Evolutionary conservation across 1,139 yeast genomes (phyloP), one percentile per base, ranked within the genome.

Genomic region (Pichia kudriavzevii): DNA sequence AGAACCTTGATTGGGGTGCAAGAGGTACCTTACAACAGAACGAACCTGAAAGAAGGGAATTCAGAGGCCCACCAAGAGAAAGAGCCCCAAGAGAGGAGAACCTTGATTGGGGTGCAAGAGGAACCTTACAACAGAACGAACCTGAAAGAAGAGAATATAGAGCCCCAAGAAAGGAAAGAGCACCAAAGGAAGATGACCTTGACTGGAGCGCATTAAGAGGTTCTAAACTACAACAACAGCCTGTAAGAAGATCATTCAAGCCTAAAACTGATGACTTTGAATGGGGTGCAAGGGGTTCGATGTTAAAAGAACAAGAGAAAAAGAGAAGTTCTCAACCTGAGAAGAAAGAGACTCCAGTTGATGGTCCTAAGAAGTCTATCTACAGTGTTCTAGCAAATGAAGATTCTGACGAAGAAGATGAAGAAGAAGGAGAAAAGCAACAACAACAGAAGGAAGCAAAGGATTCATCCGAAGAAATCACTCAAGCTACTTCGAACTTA

Each of bases 381-480:
- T 85, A 69, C 55, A 72, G 77, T 43, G 84, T 83, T 26, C 69
- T 85, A 58, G 67, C 74, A 35, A 64, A 67, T 39, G 88, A 79
- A 34, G 82, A 72, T 23, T 85, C 77, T 15, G 82, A 74, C 5
- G 81, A 74, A 60, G 33, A 63, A 52, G 35, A 65, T 59, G 30
- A 60, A 53, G 42, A 56, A 48, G 18, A 49, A 44, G 34, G 54
- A 44, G 38, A 45, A 30, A 14, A 28, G n/a, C n/a, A 22, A 32
- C 23, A 32, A 11, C n/a, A 24, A n/a, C n/a, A n/a, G n/a, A n/a
- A 20, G 11, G 14, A 2, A 11, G 26, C 36, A 5, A 26, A 34
- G 6, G 45, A 45, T 25, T 39, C 34, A 8, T 52, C 49, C 30
- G 59, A 53, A 27, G 72, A 67, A 42, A 45, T 61, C 36, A 63